A percentile compares a stretch with the other conserved stretches of the same genome.
These are phyloP conservation scores for Furcasterigmium sp. DNA, from an alignment of 2,329 filamentous ascomycete genomes.

Conservation along the genomic window DNA sequence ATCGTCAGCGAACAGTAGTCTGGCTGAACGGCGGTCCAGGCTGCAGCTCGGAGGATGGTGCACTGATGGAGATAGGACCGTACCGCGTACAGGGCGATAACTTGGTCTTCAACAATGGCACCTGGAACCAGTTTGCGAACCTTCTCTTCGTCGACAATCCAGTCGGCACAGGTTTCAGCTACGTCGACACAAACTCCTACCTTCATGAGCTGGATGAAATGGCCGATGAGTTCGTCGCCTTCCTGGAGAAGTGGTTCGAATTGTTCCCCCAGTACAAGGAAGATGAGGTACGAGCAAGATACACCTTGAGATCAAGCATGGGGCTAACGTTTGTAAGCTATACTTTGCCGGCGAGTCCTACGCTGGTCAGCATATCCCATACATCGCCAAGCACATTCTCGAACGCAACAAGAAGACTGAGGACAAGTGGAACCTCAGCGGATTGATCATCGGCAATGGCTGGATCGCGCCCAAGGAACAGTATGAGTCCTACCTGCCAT, in stretches of 20 bases:
- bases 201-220: constrained; percentile 82
- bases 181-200: constrained; percentile 84
- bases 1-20: constrained; percentile 83
- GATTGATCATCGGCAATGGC: constrained; percentile 90
- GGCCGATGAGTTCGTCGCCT: constrained; percentile 80
- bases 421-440: constrained; percentile 70
- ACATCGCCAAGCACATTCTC: constrained; percentile 88
- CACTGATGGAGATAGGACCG: constrained; percentile 91
- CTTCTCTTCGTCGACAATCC: constrained; percentile 96
- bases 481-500: constrained; percentile 81
- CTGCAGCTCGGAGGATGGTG: constrained; percentile 95
- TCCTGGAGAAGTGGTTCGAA: constrained; percentile 86
- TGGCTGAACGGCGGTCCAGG: constrained; percentile 98
- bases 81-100: constrained; percentile 75
- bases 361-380: constrained; percentile 94
- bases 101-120: constrained; percentile 81
- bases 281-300: constrained; percentile 69
- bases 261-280: constrained; percentile 87
- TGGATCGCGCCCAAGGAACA: constrained; percentile 93
- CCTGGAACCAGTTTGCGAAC: constrained; percentile 98
- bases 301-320: not conserved
- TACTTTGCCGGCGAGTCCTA: constrained; percentile 96
- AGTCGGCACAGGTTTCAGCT: constrained; percentile 94
- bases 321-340: constrained; percentile 47
- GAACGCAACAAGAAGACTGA: constrained; percentile 70